Conservation (phyloP, 23 red algal genomes). For the Gracilaria domingensis region DNA sequence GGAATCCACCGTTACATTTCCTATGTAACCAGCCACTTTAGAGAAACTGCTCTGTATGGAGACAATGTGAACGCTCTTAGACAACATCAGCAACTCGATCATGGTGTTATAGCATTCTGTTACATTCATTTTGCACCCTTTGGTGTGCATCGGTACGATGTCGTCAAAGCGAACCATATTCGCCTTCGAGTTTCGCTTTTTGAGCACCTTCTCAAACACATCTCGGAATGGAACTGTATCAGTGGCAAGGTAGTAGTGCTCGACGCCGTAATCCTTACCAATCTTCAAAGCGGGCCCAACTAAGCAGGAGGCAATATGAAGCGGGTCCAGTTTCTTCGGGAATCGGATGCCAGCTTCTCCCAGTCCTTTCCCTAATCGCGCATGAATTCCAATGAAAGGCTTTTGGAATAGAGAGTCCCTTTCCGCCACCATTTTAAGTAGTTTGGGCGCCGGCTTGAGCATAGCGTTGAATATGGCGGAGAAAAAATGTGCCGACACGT, state of each 20-base stretch:
- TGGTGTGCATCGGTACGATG: constrained; percentile 8
- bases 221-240: constrained; percentile 16
- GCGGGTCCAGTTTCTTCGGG: not conserved
- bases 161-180: constrained; percentile 7
- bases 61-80: not conserved
- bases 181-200: not conserved
- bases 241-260: constrained; percentile 13
- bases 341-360: not conserved
- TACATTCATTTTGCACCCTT: not conserved
- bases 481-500: not conserved
- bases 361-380: not conserved
- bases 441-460: not conserved
- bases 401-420: not conserved
- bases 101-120: constrained; percentile 15
- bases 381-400: constrained; percentile 21
- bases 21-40: constrained; percentile 12
- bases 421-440: not conserved
- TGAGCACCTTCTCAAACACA: constrained; percentile 6
- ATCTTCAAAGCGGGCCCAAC: not conserved
- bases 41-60: constrained; percentile 26
- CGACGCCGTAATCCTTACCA: not conserved
- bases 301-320: not conserved
- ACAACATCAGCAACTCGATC: constrained; percentile 14
- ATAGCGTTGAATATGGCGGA: not conserved
- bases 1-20: constrained; percentile 15